A percentile compares a stretch with the other conserved stretches of the same genome.
Evolutionary conservation across 306 rosid genomes (phyloP).

Genomic region (Trifolium pratense): DNA sequence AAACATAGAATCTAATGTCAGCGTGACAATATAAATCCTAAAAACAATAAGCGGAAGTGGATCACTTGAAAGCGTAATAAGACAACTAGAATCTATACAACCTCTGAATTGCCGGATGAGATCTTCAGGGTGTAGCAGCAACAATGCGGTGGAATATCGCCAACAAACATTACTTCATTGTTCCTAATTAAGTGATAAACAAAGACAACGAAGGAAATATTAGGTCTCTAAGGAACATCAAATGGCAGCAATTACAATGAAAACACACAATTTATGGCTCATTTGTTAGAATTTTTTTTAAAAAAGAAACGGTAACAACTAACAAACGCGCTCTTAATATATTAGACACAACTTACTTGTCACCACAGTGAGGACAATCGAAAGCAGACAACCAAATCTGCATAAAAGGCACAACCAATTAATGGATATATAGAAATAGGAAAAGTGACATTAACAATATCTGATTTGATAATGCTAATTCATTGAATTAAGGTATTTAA

Average conservation of each 20-base stretch:
- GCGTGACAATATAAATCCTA: no score
- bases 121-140: slow-evolving; percentile 70
- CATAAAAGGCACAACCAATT: background rate
- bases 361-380: slow-evolving; percentile 8
- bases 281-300: no score
- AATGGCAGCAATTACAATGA: background rate
- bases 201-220: slow-evolving; percentile 6
- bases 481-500: background rate
- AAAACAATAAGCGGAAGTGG: no score
- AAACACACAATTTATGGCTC: background rate
- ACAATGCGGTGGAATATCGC: slow-evolving; percentile 81
- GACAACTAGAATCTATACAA: slow-evolving; percentile 37
- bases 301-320: no score
- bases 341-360: background rate
- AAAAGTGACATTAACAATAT: background rate
- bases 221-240: background rate
- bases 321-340: background rate
- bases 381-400: background rate
- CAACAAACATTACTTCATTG: slow-evolving; percentile 93
- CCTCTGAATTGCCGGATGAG: slow-evolving; percentile 69
- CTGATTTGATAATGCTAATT: background rate
- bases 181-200: slow-evolving; percentile 59
- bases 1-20: background rate
- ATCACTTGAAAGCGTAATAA: background rate
- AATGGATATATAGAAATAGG: background rate